Evolutionary conservation across 129 eudicot species (phyloP).

Genomic region (Tagetes erecta): DNA sequence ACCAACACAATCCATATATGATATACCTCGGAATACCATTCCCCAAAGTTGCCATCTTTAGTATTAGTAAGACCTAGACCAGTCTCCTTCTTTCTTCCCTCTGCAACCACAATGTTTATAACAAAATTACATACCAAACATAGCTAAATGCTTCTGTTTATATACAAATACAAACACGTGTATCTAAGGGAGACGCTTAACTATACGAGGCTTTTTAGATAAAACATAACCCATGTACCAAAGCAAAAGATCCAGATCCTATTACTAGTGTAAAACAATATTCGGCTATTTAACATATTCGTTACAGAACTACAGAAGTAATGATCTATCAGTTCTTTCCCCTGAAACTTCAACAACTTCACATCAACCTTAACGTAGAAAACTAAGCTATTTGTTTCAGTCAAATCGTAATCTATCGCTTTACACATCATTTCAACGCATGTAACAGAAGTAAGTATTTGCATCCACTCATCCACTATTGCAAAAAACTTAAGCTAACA

Average conservation of each 20-base stretch:
- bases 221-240: not conserved
- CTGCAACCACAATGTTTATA: conserved; percentile 18
- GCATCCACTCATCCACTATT: not conserved
- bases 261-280: conserved; percentile 12
- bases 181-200: not conserved
- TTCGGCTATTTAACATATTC: not conserved
- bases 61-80: conserved; percentile 67
- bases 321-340: conserved; percentile 7
- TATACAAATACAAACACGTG: not conserved
- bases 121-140: conserved; percentile 1
- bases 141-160: not conserved
- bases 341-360: not conserved
- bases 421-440: not conserved
- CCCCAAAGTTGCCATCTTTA: conserved; percentile 85
- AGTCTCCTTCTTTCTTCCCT: conserved; percentile 48
- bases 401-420: not conserved
- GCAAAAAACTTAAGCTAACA: not conserved
- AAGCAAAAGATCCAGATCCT: not conserved
- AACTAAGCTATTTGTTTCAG: not conserved
- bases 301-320: not conserved
- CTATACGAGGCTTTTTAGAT: conserved; percentile 14
- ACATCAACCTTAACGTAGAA: not conserved
- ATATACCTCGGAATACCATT: conserved; percentile 87
- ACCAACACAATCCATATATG: not conserved
- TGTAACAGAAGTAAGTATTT: not conserved